These are phyloP conservation scores for Geosmithia morbida DNA, from an alignment of 2,329 filamentous ascomycete species.

Conservation along the genomic window DNA sequence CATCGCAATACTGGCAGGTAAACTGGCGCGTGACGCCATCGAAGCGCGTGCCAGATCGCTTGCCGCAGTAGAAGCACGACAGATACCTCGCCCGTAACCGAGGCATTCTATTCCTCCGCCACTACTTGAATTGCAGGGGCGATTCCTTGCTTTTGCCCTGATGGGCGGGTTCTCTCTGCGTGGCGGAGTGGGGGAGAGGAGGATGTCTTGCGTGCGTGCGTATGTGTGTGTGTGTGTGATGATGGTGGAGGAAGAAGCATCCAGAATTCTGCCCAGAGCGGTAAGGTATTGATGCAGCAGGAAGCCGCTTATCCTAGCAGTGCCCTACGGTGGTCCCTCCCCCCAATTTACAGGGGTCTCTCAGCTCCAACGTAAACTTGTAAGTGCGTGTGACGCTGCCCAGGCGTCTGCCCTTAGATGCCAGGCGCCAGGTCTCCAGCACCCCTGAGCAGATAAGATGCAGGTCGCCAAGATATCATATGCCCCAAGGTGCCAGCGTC, in stretches of 20 bases:
- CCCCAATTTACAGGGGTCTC: neutral
- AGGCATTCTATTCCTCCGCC: constrained; percentile 21
- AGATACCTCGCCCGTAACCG: constrained; percentile 30
- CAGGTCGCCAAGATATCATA: too few species aligned
- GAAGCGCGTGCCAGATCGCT: constrained; percentile 44
- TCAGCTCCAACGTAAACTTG: too few species aligned
- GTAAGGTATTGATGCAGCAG: neutral
- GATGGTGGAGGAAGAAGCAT: neutral
- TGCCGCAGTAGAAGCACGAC: constrained; percentile 75
- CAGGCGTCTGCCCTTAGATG: too few species aligned
- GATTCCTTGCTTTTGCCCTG: too few species aligned
- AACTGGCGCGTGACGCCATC: constrained; percentile 49
- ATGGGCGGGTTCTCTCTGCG: too few species aligned
- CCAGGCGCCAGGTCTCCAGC: too few species aligned
- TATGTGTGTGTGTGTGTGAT: neutral
- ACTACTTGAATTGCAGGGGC: neutral
- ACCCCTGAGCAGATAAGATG: too few species aligned
- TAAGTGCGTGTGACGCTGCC: too few species aligned
- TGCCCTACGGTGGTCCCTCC: too few species aligned
- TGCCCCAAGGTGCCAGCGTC: too few species aligned
- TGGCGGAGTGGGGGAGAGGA: too few species aligned
- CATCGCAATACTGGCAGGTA: constrained; percentile 65
- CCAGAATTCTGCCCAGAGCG: neutral
- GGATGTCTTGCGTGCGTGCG: neutral
- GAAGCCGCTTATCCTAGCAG: neutral